phyloP scores from a whole-genome alignment of 2,329 filamentous ascomycete species.

The Colletotrichum sp. region DNA sequence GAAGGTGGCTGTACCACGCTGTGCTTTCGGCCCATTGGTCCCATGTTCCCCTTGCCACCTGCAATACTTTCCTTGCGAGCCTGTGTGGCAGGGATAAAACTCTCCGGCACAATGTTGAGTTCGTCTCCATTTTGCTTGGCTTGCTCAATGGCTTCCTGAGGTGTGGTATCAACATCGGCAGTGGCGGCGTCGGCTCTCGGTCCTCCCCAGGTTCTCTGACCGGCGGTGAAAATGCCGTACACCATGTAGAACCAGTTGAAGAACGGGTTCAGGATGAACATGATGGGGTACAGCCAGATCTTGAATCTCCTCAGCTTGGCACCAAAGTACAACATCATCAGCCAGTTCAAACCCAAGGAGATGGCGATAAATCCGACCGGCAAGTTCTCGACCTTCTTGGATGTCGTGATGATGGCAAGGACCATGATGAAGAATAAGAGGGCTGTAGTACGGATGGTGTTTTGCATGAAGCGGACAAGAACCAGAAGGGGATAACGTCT shows the following conservation, averaged over 20 bases:
- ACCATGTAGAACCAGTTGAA: constrained; percentile 99
- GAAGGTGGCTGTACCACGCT: constrained; percentile 75
- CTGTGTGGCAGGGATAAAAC: constrained; percentile 70
- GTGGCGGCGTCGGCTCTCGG: constrained; percentile 87
- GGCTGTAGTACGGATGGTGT: constrained; percentile 93
- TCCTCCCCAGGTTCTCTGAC: constrained; percentile 94
- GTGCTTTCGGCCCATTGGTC: constrained; percentile 49
- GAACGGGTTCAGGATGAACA: constrained; percentile 95
- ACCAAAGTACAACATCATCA: constrained; percentile 96
- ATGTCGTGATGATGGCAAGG: constrained; percentile 83
- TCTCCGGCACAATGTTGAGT: constrained; percentile 86
- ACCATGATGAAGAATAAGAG: constrained; percentile 94
- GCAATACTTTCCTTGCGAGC: constrained; percentile 45
- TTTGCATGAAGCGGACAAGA: constrained; percentile 89
- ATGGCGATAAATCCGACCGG: constrained; percentile 94
- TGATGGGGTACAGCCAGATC: constrained; percentile 91
- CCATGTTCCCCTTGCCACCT: constrained; percentile 28
- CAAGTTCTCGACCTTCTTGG: constrained; percentile 76
- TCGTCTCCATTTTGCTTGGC: constrained; percentile 84
- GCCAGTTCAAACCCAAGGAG: constrained; percentile 90
- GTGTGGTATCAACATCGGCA: constrained; percentile 76
- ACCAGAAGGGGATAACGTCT: constrained; percentile 86
- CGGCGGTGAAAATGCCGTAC: constrained; percentile 93
- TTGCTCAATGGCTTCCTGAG: constrained; percentile 82
- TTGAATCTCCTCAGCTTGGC: constrained; percentile 87